Percentiles rank a stretch among this genome's conserved stretches.
Evolutionary conservation across 2,329 filamentous ascomycete genomes (phyloP).

Genomic region (Tolypocladium ovalisporum): DNA sequence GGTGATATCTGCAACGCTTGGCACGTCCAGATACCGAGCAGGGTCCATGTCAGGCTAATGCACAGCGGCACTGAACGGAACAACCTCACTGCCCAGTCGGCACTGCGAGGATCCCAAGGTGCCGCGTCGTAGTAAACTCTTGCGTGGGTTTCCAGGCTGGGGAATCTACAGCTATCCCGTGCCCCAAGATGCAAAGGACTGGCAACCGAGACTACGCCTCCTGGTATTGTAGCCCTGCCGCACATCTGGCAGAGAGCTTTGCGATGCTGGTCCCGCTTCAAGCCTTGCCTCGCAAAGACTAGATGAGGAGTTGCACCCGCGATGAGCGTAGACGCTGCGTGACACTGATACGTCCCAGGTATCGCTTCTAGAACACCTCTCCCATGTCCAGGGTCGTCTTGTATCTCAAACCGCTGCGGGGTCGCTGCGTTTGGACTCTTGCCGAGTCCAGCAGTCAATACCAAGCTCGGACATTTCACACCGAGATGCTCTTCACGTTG

Average conservation of each 20-base stretch:
- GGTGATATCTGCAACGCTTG: not conserved
- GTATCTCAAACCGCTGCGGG: not conserved
- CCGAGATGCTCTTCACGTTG: not conserved
- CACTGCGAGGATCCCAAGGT: too few relatives aligned
- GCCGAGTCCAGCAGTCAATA: not conserved
- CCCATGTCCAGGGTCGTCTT: not conserved
- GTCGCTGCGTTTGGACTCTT: too few relatives aligned
- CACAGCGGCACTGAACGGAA: not conserved
- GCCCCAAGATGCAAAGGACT: too few relatives aligned
- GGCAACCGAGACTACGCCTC: too few relatives aligned
- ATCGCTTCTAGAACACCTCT: not conserved
- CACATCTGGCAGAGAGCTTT: not conserved
- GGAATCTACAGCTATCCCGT: too few relatives aligned
- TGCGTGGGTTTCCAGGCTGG: too few relatives aligned
- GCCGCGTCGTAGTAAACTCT: too few relatives aligned
- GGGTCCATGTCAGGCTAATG: not conserved
- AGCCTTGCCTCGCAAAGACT: not conserved
- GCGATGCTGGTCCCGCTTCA: not conserved
- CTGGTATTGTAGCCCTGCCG: too few relatives aligned
- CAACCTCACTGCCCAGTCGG: not conserved
- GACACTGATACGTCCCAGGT: not conserved
- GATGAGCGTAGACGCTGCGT: not conserved
- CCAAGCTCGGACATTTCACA: not conserved
- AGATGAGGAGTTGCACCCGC: not conserved
- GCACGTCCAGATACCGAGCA: not conserved